Evolutionary conservation across 2,329 filamentous ascomycete species (phyloP), one percentile per base, ranked within the genome.

Genomic region (Epichloe scottii): DNA sequence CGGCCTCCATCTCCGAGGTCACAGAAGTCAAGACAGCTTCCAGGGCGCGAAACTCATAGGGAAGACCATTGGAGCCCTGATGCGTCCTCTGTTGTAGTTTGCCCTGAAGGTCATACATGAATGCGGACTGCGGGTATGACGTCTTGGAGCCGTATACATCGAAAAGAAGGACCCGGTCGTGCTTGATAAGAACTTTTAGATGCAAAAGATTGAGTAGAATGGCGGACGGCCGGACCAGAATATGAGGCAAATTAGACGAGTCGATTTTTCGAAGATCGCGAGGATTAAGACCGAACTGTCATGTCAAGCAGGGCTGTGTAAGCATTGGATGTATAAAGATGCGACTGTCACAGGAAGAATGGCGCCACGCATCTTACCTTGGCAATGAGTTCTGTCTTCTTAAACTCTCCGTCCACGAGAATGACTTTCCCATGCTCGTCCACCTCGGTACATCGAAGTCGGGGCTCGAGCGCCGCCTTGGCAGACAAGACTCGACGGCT

Each of bases 221-320:
- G 4, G 91, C 89, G 7, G 87, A 90, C 6, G 89, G 89, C 35
- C 93, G 89, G 56, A 98, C 84, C 57, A 97, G 83, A 52, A 98
- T 97, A 63, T 96, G 90, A 8, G 93, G 93, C 21, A 98, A 79
- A 54, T 94, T 87, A 53, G 89, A 95, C 14, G 90, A 96, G 66
- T 98, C 93, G 62, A 98, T 96, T 70, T 98, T 98, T 60, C 93
- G 87, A 51, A 98, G 75, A 72, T 98, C 93, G 55, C 93, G 90
- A 51, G 93, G 91, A 46, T 96, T 78, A 26, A 97, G 78, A 41
- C 90, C 90, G 65, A 95, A 96, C 87, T 91, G 58, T 53, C 12
- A 42, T 91, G 58, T 53, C 12, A 42, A 54, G 41, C 46, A 51
- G 2, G 3, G 38, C 19, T 11, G 19, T 4, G 17, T 23, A 23